These are phyloP conservation scores for Rhinocladiella similis DNA, from an alignment of 2,329 filamentous ascomycete species.

Conservation along the genomic window DNA sequence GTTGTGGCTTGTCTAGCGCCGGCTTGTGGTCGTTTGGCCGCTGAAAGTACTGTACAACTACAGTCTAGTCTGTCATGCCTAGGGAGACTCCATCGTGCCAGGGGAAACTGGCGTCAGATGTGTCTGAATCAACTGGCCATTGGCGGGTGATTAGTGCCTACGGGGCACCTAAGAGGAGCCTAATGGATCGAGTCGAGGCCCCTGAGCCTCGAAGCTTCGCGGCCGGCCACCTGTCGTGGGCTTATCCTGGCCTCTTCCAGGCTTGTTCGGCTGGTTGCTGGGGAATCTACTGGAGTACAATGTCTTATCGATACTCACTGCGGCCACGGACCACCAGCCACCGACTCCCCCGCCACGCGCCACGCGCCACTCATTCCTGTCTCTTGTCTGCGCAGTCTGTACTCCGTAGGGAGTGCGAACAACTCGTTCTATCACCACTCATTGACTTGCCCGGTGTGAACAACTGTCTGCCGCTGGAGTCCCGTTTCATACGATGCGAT, in stretches of 20 bases:
- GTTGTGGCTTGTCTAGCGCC: constrained; percentile 23
- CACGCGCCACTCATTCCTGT: neutral
- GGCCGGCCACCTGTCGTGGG: too few relatives aligned
- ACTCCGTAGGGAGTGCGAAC: too few relatives aligned
- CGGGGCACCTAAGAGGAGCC: too few relatives aligned
- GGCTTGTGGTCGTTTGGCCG: neutral
- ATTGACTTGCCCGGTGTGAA: neutral
- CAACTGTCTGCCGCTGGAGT: too few relatives aligned
- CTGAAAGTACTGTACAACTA: too few relatives aligned
- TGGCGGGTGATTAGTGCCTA: too few relatives aligned
- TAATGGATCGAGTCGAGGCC: neutral
- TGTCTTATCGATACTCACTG: constrained; percentile 21
- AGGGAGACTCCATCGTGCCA: neutral
- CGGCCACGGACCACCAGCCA: constrained; percentile 1
- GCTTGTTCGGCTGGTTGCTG: constrained; percentile 11
- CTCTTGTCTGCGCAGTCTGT: neutral
- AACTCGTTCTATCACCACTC: too few relatives aligned
- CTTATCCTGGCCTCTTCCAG: too few relatives aligned
- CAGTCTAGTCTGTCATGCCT: too few relatives aligned
- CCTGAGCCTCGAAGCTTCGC: neutral
- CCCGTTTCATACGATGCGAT: too few relatives aligned
- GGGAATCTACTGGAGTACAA: neutral
- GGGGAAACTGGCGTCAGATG: neutral
- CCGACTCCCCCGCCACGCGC: neutral
- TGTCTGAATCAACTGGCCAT: too few relatives aligned